Base-by-base conservation (phyloP, 345 rosid species). In the Cardamine resedifolia region DNA sequence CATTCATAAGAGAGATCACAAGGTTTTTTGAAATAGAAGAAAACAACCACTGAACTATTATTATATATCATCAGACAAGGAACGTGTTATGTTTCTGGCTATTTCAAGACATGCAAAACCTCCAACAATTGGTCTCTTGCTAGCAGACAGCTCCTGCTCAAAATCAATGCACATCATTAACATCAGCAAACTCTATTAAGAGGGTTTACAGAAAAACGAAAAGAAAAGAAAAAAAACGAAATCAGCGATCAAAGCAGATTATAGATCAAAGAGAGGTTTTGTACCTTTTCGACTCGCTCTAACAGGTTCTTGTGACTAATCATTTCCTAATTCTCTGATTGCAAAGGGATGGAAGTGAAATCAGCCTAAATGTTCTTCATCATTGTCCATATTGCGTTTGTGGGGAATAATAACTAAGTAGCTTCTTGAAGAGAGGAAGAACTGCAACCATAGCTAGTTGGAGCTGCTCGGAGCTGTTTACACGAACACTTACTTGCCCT, bases 401-500 rank as follows among this genome's bases (percentile, higher is more conserved):
- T 68, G 77, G 89, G 44, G 84, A 76, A 79, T 39, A 76, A 53
- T 76, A 76, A 60, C 73, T 78, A 56, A 83, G 73, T 77, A 91
- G 79, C 85, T 87, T 95, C 84, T 83, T 83, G 82, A 91, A 64
- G 9, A 91, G 78, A 41, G 99, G 99, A 77, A 95, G 43, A 14
- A 91, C 72, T 36, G 84, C 93, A 44, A 87, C 44, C 71, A 90
- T 64, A 24, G 94, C 98, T 43, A 92, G 73, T 48, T 92, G 99
- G 73, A 95, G 87, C 83, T 95, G 98, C 70, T 95, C 96, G 0
- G 94, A 88, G 86, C 97, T 95, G 71, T 85, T 95, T 31, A 91
- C 43, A 2, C 88, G 87, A 7, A 90, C 7, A 58, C 97, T 88
- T 73, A 95, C 82, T 78, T 92, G 99, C 15, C 99, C 98, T 11